phyloP scores from a whole-genome alignment of 352 stramenopile genomes.

The Globisporangium cystogenes region DNA sequence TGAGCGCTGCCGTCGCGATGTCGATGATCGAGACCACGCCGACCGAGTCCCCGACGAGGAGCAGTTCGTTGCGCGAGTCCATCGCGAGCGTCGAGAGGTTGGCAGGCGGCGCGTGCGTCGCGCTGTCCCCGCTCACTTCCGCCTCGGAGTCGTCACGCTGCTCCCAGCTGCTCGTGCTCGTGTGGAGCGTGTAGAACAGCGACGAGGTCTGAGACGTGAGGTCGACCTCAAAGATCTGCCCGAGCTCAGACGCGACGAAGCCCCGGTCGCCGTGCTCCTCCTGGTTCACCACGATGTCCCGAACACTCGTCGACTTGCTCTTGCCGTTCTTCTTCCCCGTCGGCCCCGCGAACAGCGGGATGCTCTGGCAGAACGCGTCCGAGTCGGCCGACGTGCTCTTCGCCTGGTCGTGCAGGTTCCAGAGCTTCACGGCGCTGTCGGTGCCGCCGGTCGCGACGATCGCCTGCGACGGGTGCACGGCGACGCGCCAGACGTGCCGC shows the following conservation, averaged over 20 bases:
- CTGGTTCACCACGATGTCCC: conserved; percentile 40
- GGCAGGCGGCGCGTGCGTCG: conserved; percentile 1
- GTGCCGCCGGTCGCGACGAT: conserved; percentile 65
- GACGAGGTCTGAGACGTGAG: conserved; percentile 23
- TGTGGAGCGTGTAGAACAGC: conserved; percentile 24
- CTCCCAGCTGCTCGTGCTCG: not conserved
- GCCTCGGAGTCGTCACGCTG: not conserved
- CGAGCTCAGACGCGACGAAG: conserved; percentile 64
- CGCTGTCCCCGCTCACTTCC: not conserved
- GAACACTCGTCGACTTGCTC: conserved; percentile 25
- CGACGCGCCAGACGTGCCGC: conserved; percentile 74
- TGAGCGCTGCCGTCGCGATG: conserved; percentile 21
- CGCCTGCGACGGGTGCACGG: conserved; percentile 38
- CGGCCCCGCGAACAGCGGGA: conserved; percentile 10
- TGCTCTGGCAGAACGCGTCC: conserved; percentile 10
- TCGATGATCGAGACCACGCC: conserved; percentile 52
- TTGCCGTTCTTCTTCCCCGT: conserved; percentile 23
- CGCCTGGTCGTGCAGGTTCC: conserved; percentile 55
- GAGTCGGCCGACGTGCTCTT: conserved; percentile 26
- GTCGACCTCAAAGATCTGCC: conserved; percentile 42
- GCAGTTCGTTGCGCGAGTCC: conserved; percentile 21
- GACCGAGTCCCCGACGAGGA: conserved; percentile 51
- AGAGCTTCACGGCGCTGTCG: conserved; percentile 80
- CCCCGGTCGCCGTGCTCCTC: conserved; percentile 17
- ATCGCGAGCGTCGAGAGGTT: conserved; percentile 41